Percentiles rank a stretch among this genome's conserved stretches.
Evolutionary conservation across 352 stramenopile genomes (phyloP).

Genomic region (Phytophthora citricola): DNA sequence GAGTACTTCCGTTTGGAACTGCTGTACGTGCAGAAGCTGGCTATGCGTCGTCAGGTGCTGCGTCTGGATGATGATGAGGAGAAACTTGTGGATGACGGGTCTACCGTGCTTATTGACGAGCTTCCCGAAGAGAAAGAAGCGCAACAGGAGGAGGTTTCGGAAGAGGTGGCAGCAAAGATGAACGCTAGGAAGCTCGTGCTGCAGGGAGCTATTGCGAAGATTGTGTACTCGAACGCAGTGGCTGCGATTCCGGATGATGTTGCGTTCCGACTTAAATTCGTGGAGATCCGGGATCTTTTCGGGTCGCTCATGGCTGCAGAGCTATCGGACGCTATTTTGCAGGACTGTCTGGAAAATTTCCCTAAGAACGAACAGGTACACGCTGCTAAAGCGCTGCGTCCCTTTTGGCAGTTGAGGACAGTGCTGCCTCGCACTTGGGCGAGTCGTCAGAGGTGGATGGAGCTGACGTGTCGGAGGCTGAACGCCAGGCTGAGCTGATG

Average conservation of each 20-base stretch:
- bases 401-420: conserved; percentile 39
- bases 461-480: conserved; percentile 39
- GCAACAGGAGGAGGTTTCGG: conserved; percentile 36
- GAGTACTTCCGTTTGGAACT: conserved; percentile 93
- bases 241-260: conserved; percentile 64
- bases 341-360: conserved; percentile 69
- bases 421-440: conserved; percentile 1
- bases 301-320: conserved; percentile 59
- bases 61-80: conserved; percentile 59
- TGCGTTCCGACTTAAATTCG: conserved; percentile 77
- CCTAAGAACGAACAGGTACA: conserved; percentile 62
- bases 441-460: conserved; percentile 28
- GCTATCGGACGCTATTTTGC: conserved; percentile 75
- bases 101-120: conserved; percentile 65
- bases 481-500: conserved; percentile 50
- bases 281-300: conserved; percentile 83
- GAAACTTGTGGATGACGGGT: conserved; percentile 26
- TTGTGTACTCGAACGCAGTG: conserved; percentile 83
- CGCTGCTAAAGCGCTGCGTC: conserved; percentile 58
- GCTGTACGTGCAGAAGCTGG: conserved; percentile 92
- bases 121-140: conserved; percentile 62
- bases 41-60: conserved; percentile 79
- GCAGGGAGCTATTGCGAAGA: conserved; percentile 84
- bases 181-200: conserved; percentile 74
- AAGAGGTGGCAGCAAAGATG: conserved; percentile 55